These are phyloP conservation scores for Xerophyta viscosa DNA, from an alignment of 106 monocot genomes.

Conservation along the genomic window DNA sequence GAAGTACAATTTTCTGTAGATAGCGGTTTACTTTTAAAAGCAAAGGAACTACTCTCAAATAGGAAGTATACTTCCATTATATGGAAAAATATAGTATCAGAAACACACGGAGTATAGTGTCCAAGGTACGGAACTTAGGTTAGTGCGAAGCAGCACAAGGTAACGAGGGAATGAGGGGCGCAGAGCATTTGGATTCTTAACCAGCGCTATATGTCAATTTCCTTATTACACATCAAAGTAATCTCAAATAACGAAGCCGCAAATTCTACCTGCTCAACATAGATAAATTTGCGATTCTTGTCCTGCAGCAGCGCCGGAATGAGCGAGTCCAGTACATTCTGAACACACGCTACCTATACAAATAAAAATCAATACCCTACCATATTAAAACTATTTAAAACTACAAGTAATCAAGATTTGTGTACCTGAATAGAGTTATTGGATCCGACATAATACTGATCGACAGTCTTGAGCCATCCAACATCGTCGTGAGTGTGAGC, in stretches of 20 bases:
- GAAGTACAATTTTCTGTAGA: too few species aligned
- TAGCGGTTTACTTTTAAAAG: too few species aligned
- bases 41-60: too few species aligned
- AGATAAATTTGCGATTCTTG: slow-evolving; percentile 69
- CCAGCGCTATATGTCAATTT: not conserved
- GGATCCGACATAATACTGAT: slow-evolving; percentile 83
- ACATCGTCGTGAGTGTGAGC: slow-evolving; percentile 81
- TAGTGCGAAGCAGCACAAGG: too few species aligned
- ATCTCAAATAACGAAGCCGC: not conserved
- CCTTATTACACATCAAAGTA: not conserved
- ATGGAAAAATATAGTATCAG: too few species aligned
- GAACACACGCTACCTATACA: slow-evolving; percentile 60
- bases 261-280: slow-evolving; percentile 46
- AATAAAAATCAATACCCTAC: too few species aligned
- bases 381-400: too few species aligned
- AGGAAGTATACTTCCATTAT: too few species aligned
- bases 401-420: not conserved
- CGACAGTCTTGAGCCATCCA: slow-evolving; percentile 80
- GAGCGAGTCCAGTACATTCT: slow-evolving; percentile 72
- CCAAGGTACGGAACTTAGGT: too few species aligned
- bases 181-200: too few species aligned
- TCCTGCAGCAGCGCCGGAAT: slow-evolving; percentile 53
- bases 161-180: too few species aligned
- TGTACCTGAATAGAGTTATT: slow-evolving; percentile 70
- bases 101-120: too few species aligned